phyloP scores from a whole-genome alignment of 1,139 yeast species.

The Candida sp. region DNA sequence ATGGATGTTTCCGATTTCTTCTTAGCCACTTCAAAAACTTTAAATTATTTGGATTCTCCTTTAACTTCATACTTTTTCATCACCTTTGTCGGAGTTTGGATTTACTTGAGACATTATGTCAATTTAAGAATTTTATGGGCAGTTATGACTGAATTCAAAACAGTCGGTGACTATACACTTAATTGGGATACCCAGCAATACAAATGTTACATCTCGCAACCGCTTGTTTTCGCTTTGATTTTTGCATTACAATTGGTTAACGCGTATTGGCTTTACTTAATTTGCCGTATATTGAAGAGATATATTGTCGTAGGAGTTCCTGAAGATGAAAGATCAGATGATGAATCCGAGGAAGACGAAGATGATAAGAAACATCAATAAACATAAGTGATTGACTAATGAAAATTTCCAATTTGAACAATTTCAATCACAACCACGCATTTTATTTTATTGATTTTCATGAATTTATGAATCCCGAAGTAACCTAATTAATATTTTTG shows the following conservation, averaged over 20 bases:
- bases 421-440: background rate
- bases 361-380: conserved; percentile 23
- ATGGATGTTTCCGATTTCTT: conserved; percentile 96
- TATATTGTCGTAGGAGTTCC: conserved; percentile 54
- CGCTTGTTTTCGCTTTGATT: conserved; percentile 76
- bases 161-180: conserved; percentile 78
- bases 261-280: conserved; percentile 81
- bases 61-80: conserved; percentile 63
- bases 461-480: background rate
- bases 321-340: conserved; percentile 89
- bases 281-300: conserved; percentile 73
- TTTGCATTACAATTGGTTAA: conserved; percentile 83
- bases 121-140: conserved; percentile 84
- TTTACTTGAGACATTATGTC: conserved; percentile 83
- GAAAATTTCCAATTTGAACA: too few relatives aligned
- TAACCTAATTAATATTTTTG: background rate
- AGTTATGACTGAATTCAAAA: conserved; percentile 77
- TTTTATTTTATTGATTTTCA: background rate
- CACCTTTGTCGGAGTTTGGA: conserved; percentile 72
- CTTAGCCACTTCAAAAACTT: conserved; percentile 75
- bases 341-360: conserved; percentile 55
- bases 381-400: background rate
- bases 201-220: conserved; percentile 94
- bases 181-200: conserved; percentile 93
- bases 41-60: conserved; percentile 75